Evolutionary conservation across 257 asterid species (phyloP).

Genomic region (Rehmannia glutinosa): DNA sequence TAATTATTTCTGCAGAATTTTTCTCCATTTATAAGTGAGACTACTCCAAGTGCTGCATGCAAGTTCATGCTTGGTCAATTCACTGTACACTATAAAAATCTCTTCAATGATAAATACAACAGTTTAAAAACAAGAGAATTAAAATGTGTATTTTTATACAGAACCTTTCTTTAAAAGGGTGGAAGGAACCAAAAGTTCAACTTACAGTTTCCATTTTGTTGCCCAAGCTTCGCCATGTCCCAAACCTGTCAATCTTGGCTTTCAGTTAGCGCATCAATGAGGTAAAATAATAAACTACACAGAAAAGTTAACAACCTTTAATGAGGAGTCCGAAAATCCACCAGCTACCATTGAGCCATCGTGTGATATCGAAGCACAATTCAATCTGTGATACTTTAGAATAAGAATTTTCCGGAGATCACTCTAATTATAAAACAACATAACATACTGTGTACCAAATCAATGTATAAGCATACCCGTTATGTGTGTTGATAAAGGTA

Average conservation of each 20-base stretch:
- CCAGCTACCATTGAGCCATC: conserved; percentile 97
- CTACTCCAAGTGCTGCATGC: background rate
- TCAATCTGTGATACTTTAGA: conserved; percentile 47
- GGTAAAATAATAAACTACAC: background rate
- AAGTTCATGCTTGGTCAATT: too few relatives aligned
- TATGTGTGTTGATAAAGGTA: conserved; percentile 89
- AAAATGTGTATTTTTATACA: background rate
- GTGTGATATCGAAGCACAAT: conserved; percentile 88
- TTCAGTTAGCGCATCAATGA: conserved; percentile 18
- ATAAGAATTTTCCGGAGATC: conserved; percentile 14
- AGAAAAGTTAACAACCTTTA: conserved; percentile 55
- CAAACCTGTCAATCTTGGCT: conserved; percentile 59
- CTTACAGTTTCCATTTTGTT: conserved; percentile 61
- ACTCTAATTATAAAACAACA: background rate
- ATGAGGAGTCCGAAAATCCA: conserved; percentile 96
- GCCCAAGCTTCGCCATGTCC: conserved; percentile 99
- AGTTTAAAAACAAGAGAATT: background rate
- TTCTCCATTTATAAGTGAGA: background rate
- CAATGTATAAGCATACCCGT: conserved; percentile 47
- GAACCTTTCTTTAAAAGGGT: background rate
- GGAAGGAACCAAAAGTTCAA: conserved; percentile 9
- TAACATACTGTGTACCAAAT: background rate
- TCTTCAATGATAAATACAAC: conserved; percentile 6
- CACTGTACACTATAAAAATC: too few relatives aligned
- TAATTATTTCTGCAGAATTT: too few relatives aligned